Base-by-base conservation (phyloP, 331 rosid species). In the Quercus lobata region DNA sequence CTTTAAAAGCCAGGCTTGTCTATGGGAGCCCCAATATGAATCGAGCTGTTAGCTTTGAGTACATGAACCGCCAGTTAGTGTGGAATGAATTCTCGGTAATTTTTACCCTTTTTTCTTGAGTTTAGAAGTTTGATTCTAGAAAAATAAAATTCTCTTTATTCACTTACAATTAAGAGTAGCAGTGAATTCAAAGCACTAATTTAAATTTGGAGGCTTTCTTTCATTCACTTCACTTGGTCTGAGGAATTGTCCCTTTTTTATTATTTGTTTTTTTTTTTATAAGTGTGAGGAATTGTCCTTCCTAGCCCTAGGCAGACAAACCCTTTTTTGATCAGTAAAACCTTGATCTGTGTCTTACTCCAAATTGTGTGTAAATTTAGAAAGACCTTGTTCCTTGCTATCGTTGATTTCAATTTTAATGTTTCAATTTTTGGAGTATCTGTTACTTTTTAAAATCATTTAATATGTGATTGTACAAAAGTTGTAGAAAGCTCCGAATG, bases 41-140 rank as follows among this genome's bases (percentile, higher is more conserved):
- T 82, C 90, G 97, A 35, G 94, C 99, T 81, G 99, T 96, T 76
- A 96, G 99, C 91, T 96, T 96, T 77, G 98, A 96, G 84, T 96
- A 93, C 85, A 96, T 96, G 98, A 96, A 96, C 81, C 88, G 98
- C 73, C 98, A 96, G 77, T 86, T 96, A 87, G 99, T 96, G 82
- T 96, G 99, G 97, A 96, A 93, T 80, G 97, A 96, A 86, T 96
- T 96, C 87, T 96, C 97, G 90, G 97, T 96, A 93, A 72, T 81
- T 78, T 57, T 57, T 76, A 71, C 73, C 68, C 53, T 79, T 22
- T 69, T 68, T 79, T 44, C 15, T 69, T 73, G 57, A 60, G 58
- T 75, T 75, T 63, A 30, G 73, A 30, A 46, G 66, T 52, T 65
- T 7, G 3, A 46, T 78, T 81, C 35, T 44, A 53, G 52, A 54